Evolutionary conservation across 2,329 filamentous ascomycete species (phyloP), one percentile per base, ranked within the genome.

Genomic region (Tolypocladium tropicale): DNA sequence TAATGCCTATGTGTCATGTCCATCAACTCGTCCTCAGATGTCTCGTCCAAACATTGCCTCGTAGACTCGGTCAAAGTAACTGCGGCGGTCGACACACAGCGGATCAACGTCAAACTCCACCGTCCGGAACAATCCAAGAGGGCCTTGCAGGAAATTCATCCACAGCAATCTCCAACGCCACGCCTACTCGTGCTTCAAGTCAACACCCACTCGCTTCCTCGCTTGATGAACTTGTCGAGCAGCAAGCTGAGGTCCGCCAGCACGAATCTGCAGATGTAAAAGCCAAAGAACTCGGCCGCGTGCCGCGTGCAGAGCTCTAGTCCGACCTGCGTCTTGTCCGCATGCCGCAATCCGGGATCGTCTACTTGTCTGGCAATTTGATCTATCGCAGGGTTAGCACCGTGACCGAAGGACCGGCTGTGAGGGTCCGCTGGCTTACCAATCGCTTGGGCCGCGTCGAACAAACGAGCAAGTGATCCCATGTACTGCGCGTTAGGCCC

Each of bases 301-400:
- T 96, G 93, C 43, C 93, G 84, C 37, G 91, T 91, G 68, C 90
- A 94, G 43, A 99, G 81, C 73, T 99, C 94, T 36, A 99, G 82
- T 11, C 94, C 94, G 54, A 99, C 92, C 68, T 96, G 92, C 10
- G 94, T 97, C 65, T 90, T 91, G 63, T 92, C 93, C 21, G 90
- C 91, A 72, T 94, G 90, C 63, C 89, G 89, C 55, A 97, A 81
- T 11, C 93, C 93, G 6, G 93, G 93, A 67, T 97, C 93, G 68
- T 96, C 93, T 51, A 96, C 91, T 76, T 96, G 93, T 62, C 93
- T 88, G 54, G 92, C 90, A 70, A 97, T 93, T 83, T 95, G 90
- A 77, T 96, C 91, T 95, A 64, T 32, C 30, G 18, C 21, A 28
- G 18, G 23, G 3, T 49, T 49, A 49, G 46, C 28, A 21, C n/a